Conservation (phyloP, 2,329 filamentous ascomycete genomes). For the Trichoderma sp. region DNA sequence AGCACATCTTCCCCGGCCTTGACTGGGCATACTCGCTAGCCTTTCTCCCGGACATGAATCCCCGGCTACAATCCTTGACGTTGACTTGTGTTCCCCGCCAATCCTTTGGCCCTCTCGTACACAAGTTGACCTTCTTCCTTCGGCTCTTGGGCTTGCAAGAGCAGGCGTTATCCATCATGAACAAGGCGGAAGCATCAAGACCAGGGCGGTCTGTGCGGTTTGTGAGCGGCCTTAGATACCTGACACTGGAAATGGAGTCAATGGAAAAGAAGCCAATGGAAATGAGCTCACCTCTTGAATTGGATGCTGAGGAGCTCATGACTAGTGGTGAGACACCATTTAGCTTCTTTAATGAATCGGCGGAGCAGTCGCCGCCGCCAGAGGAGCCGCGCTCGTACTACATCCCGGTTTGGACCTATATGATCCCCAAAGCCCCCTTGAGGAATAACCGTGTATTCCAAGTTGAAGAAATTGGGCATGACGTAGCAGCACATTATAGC, state of each 20-base stretch:
- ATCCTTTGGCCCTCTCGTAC: conserved; percentile 50
- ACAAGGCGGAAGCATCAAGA: conserved; percentile 11
- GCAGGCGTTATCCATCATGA: conserved; percentile 39
- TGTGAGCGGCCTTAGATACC: conserved; percentile 51
- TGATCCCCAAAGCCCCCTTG: background rate
- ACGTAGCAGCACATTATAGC: background rate
- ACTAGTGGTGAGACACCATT: conserved; percentile 40
- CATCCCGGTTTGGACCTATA: background rate
- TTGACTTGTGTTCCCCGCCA: conserved; percentile 54
- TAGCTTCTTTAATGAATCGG: conserved; percentile 44
- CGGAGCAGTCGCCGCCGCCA: background rate
- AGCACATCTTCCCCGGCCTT: conserved; percentile 41
- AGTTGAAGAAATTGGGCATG: background rate
- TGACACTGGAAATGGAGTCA: conserved; percentile 54
- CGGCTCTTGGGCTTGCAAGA: conserved; percentile 50
- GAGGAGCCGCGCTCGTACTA: background rate
- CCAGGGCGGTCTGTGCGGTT: conserved; percentile 42
- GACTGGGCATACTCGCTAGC: conserved; percentile 47
- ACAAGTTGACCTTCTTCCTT: conserved; percentile 49
- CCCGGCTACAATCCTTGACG: conserved; percentile 51
- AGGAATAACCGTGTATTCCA: background rate
- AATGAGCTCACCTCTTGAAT: conserved; percentile 22
- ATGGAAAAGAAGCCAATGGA: conserved; percentile 36
- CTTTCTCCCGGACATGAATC: conserved; percentile 56
- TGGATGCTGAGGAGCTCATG: conserved; percentile 46